Base-by-base conservation (phyloP, 768 basidiomycete genomes). In the Auriscalpium microsporum region DNA sequence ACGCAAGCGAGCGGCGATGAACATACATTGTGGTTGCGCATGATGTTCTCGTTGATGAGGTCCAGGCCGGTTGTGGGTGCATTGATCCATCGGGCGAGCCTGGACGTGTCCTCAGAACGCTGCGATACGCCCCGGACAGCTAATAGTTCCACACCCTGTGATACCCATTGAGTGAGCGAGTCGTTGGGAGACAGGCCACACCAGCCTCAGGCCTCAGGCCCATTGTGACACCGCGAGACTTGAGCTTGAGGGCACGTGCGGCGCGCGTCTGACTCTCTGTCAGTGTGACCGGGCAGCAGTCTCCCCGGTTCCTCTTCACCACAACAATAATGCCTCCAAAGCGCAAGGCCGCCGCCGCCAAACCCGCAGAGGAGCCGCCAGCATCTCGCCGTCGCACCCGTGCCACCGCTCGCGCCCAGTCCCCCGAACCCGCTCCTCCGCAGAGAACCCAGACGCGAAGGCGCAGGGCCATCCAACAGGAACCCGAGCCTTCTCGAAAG, bases 81-180 rank as follows among this genome's bases (percentile, higher is more conserved):
- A 69, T 90, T 89, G 33, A 84, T 78, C 89, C 87, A 90, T 60
- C 89, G 79, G 45, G 86, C 89, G 52, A 91, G 71, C 47, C 88
- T 90, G 34, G 10, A 23, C 7, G 2, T 38, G 8, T 28, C 28
- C 28, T 28, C 28, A 28, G 28, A 28, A 28, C 28, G 28, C 28
- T 28, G 28, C 28, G 28, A 28, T 28, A 28, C 28, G 28, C 28
- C 2, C 28, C 28, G 28, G 28, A 28, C 28, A 28, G 28, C 28
- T 28, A 28, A 28, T 28, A 28, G 28, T 54, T 34, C 16, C 53
- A 45, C 10, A 62, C 61, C 61, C 61, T 44, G 61, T 62, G 19
- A 62, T 62, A 8, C 61, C 61, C 61, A 62, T 62, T 37, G 44
- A 28, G 23, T 36, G 48, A 13, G 33, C 19, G 19, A 48, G 47